A percentile compares a stretch with the other conserved stretches of the same genome.
Evolutionary conservation across 2,329 filamentous ascomycete species (phyloP).

Genomic region (Pestalotiopsis sp.): DNA sequence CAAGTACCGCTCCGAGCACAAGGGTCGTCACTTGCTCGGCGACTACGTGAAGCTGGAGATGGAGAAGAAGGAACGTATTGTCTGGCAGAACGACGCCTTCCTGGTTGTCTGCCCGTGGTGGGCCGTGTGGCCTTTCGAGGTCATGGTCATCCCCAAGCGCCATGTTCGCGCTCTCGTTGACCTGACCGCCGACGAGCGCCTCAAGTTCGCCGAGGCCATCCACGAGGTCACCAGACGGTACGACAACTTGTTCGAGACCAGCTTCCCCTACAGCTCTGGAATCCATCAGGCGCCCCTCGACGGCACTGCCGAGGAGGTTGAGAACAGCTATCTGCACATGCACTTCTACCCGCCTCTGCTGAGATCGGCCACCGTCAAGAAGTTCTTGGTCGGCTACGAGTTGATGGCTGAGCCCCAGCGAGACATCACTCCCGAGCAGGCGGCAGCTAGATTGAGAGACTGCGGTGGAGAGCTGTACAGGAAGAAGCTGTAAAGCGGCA

Average conservation of each 20-base stretch:
- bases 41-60: slow-evolving; percentile 88
- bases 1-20: slow-evolving; percentile 75
- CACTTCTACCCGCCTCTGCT: slow-evolving; percentile 97
- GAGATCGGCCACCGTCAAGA: slow-evolving; percentile 89
- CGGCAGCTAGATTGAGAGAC: slow-evolving; percentile 73
- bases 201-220: slow-evolving; percentile 79
- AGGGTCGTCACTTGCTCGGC: slow-evolving; percentile 74
- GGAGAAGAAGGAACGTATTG: slow-evolving; percentile 79
- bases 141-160: slow-evolving; percentile 82
- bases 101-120: slow-evolving; percentile 94
- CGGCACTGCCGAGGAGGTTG: slow-evolving; percentile 79
- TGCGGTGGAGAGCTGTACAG: slow-evolving; percentile 86
- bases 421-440: slow-evolving; percentile 97
- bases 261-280: slow-evolving; percentile 96
- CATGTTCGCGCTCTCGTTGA: slow-evolving; percentile 88
- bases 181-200: slow-evolving; percentile 70
- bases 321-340: slow-evolving; percentile 90
- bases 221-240: slow-evolving; percentile 89
- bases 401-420: slow-evolving; percentile 97
- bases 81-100: slow-evolving; percentile 86
- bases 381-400: slow-evolving; percentile 96
- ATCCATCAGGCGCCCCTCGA: slow-evolving; percentile 92
- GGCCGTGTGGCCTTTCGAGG: slow-evolving; percentile 97
- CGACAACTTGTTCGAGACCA: slow-evolving; percentile 96
- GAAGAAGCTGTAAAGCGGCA: slow-evolving; percentile 50